phyloP scores from a whole-genome alignment of 2,329 filamentous ascomycete genomes.

The Penicillium paneum region DNA sequence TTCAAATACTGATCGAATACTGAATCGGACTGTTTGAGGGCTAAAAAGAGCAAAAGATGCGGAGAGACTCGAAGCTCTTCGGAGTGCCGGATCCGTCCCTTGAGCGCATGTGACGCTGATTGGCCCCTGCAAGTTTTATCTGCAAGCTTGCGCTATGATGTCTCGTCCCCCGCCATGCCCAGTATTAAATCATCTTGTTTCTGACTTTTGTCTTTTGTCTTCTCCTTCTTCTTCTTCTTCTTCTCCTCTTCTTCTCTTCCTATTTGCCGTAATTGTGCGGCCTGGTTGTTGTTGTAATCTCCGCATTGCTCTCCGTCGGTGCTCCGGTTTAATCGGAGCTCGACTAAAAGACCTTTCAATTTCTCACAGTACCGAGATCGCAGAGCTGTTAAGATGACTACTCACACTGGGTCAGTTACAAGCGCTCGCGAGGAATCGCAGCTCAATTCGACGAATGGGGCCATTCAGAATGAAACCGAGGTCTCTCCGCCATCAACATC shows the following conservation, averaged over 20 bases:
- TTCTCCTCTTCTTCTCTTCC: background rate
- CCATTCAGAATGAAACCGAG: slow-evolving; percentile 1
- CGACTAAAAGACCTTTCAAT: background rate
- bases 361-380: slow-evolving; percentile 1
- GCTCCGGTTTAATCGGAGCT: slow-evolving; percentile 2
- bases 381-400: slow-evolving; percentile 12
- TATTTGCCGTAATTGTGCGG: background rate
- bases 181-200: slow-evolving; percentile 3
- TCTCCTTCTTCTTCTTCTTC: background rate
- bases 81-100: slow-evolving; percentile 9
- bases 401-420: slow-evolving; percentile 15
- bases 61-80: slow-evolving; percentile 15
- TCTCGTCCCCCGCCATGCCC: slow-evolving; percentile 3
- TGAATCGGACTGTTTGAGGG: background rate
- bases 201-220: background rate
- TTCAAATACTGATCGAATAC: background rate
- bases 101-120: slow-evolving; percentile 13
- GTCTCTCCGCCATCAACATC: background rate
- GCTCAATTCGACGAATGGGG: slow-evolving; percentile 7
- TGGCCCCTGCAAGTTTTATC: slow-evolving; percentile 13
- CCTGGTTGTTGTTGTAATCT: background rate
- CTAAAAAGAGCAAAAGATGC: slow-evolving; percentile 2
- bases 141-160: slow-evolving; percentile 13
- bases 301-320: background rate
- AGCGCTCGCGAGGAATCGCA: slow-evolving; percentile 12